Conservation (phyloP, 1,284 basidiomycete genomes). For the Malassezia sympodialis region DNA sequence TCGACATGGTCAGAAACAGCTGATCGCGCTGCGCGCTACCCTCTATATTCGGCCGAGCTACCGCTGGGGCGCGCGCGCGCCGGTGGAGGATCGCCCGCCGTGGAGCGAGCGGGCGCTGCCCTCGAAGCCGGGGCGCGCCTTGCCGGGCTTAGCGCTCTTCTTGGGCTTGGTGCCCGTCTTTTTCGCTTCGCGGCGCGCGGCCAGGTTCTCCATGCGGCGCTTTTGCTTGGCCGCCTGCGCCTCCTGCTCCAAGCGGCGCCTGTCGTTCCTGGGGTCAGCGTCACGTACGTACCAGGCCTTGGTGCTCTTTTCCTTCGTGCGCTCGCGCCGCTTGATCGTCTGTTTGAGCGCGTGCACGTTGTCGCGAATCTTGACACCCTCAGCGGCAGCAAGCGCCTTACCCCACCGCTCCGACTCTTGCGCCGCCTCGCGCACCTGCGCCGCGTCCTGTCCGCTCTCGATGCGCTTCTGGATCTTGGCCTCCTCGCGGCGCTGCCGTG, state of each 20-base stretch:
- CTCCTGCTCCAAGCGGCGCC: conserved; percentile 26
- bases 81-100: conserved; percentile 4
- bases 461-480: conserved; percentile 23
- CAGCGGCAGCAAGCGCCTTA: conserved; percentile 35
- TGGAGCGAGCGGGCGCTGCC: conserved; percentile 20
- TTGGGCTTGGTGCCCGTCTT: conserved; percentile 17
- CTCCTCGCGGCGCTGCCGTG: conserved; percentile 33
- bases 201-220: conserved; percentile 40
- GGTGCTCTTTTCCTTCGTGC: conserved; percentile 37
- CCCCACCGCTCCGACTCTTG: conserved; percentile 38
- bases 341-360: conserved; percentile 42
- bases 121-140: conserved; percentile 37
- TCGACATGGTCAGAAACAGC: background rate
- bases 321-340: conserved; percentile 38
- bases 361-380: conserved; percentile 43
- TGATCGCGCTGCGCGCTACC: background rate
- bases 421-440: conserved; percentile 23
- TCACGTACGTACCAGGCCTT: conserved; percentile 29
- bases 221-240: conserved; percentile 36
- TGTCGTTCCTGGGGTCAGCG: conserved; percentile 21
- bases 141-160: conserved; percentile 21
- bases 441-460: conserved; percentile 21
- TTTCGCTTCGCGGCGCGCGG: conserved; percentile 29
- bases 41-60: conserved; percentile 15
- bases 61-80: conserved; percentile 7